These are phyloP conservation scores for Fusarium brevicatenulatum DNA, from an alignment of 2,329 filamentous ascomycete genomes.

Conservation along the genomic window DNA sequence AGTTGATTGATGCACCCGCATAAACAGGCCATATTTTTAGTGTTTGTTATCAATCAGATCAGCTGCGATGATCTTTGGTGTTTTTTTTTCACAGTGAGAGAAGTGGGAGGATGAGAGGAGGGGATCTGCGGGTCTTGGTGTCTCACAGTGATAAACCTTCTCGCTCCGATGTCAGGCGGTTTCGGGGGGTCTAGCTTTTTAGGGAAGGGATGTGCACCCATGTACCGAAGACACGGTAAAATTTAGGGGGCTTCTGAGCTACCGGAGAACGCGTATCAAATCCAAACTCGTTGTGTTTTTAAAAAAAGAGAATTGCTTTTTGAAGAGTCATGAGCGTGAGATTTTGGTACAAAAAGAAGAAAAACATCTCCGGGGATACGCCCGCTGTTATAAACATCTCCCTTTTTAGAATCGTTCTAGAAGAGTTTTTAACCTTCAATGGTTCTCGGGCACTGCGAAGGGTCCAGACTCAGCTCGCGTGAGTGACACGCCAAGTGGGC, in stretches of 20 bases:
- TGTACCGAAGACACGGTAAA: background rate
- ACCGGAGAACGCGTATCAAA: background rate
- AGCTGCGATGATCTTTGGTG: background rate
- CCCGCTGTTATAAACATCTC: background rate
- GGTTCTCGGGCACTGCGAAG: background rate
- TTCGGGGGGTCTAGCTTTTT: slow-evolving; percentile 4
- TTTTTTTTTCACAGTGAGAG: slow-evolving; percentile 29
- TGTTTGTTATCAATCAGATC: background rate
- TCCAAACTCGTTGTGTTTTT: background rate
- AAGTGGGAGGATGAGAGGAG: background rate
- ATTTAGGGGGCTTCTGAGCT: background rate
- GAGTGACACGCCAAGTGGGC: slow-evolving; percentile 9
- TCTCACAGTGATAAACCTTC: slow-evolving; percentile 38
- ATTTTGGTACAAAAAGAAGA: rapidly evolving
- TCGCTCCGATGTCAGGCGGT: slow-evolving; percentile 12
- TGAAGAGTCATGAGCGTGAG: background rate
- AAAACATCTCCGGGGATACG: rapidly evolving
- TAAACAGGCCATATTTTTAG: slow-evolving; percentile 29
- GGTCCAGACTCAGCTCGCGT: background rate
- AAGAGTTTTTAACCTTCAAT: background rate
- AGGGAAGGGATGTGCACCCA: background rate
- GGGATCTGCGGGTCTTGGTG: background rate
- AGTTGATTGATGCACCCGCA: slow-evolving; percentile 41
- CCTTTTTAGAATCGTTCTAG: background rate
- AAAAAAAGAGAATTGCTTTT: no score